A percentile compares a stretch with the other conserved stretches of the same genome.
Evolutionary conservation across 768 basidiomycete species (phyloP).

Genomic region (Kwoniella mangroviensis): DNA sequence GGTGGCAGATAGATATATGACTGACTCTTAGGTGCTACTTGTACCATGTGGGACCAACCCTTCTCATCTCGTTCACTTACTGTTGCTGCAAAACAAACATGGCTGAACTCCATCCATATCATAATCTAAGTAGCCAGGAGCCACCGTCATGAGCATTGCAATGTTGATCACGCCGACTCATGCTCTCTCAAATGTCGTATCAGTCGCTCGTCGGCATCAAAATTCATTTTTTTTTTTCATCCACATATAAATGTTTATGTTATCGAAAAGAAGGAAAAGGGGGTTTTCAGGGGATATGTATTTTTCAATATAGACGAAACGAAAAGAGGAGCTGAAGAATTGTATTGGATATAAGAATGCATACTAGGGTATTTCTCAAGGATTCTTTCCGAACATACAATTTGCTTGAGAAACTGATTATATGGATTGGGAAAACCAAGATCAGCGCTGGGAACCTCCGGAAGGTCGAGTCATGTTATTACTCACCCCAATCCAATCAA

Average conservation of each 20-base stretch:
- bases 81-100: background rate
- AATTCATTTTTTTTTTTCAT: conserved; percentile 24
- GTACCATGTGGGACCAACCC: background rate
- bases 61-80: background rate
- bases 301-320: too few species aligned
- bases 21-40: too few species aligned
- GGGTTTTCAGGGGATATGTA: background rate
- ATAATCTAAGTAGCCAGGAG: too few species aligned
- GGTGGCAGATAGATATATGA: background rate
- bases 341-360: conserved; percentile 4
- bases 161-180: too few species aligned
- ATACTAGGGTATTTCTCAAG: background rate
- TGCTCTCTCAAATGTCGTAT: too few species aligned
- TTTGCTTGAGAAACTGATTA: background rate
- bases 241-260: conserved; percentile 12
- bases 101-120: background rate
- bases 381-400: conserved; percentile 4
- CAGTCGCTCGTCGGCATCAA: conserved; percentile 15
- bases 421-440: background rate
- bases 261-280: conserved; percentile 4
- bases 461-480: background rate
- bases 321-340: background rate
- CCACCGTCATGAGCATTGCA: too few species aligned
- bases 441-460: too few species aligned
- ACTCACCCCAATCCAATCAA: conserved; percentile 9